Percentiles rank a stretch among this genome's conserved stretches.
Conservation (phyloP, 2,329 filamentous ascomycete species). For the Cordyceps cateniannulata region DNA sequence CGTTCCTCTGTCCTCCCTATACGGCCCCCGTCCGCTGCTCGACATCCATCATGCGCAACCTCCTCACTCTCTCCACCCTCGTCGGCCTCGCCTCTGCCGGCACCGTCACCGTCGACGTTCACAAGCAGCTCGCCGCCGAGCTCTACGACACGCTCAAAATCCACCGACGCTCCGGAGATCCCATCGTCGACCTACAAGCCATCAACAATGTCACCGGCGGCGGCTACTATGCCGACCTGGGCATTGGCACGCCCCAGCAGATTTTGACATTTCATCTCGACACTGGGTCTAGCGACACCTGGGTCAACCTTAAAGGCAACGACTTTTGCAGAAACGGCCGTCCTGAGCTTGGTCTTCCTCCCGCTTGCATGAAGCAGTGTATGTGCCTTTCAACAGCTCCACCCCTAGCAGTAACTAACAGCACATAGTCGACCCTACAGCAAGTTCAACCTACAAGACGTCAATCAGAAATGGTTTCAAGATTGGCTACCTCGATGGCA, state of each 20-base stretch:
- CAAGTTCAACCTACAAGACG: constrained; percentile 43
- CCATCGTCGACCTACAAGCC: constrained; percentile 28
- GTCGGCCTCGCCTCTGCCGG: constrained; percentile 16
- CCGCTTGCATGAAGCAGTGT: constrained; percentile 35
- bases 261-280: constrained; percentile 49
- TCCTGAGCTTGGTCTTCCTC: constrained; percentile 23
- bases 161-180: constrained; percentile 19
- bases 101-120: constrained; percentile 18
- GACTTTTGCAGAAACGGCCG: constrained; percentile 44
- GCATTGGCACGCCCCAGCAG: constrained; percentile 54
- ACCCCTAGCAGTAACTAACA: neutral
- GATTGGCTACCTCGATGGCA: constrained; percentile 56
- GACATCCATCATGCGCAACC: constrained; percentile 4
- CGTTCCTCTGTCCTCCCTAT: neutral
- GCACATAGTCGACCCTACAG: constrained; percentile 30
- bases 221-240: constrained; percentile 50
- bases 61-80: constrained; percentile 2
- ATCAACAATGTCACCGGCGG: constrained; percentile 49
- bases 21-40: neutral
- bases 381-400: constrained; percentile 16
- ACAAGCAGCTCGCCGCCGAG: constrained; percentile 9
- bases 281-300: constrained; percentile 58
- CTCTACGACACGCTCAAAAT: constrained; percentile 15
- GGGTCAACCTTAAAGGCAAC: constrained; percentile 54
- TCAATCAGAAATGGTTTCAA: constrained; percentile 41